These are phyloP conservation scores for Chaetomiaceae sp. DNA, from an alignment of 2,329 filamentous ascomycete genomes.

Conservation along the genomic window DNA sequence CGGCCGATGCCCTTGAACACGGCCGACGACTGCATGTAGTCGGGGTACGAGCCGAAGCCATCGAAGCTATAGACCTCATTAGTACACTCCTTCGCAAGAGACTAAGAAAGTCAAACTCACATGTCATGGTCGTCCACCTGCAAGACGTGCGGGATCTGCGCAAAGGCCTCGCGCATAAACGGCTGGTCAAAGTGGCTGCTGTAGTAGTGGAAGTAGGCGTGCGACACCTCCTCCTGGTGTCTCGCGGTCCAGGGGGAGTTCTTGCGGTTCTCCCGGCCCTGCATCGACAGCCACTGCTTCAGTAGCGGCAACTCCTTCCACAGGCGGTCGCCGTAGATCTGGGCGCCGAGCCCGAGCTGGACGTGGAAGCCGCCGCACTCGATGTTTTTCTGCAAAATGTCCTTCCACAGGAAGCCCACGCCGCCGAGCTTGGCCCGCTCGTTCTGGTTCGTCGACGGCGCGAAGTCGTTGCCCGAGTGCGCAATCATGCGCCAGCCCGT, in stretches of 20 bases:
- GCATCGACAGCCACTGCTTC: slow-evolving; percentile 92
- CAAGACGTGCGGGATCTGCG: slow-evolving; percentile 90
- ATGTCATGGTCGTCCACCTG: slow-evolving; percentile 97
- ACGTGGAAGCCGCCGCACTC: slow-evolving; percentile 95
- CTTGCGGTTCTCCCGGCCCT: slow-evolving; percentile 88
- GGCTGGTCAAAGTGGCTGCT: slow-evolving; percentile 98
- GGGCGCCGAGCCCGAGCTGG: slow-evolving; percentile 85
- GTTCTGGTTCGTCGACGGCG: slow-evolving; percentile 76
- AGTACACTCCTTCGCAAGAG: background rate
- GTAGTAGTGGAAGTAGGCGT: slow-evolving; percentile 99
- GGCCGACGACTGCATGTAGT: slow-evolving; percentile 96
- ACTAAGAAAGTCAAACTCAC: slow-evolving; percentile 50
- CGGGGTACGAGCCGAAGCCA: slow-evolving; percentile 92
- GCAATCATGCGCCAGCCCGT: slow-evolving; percentile 93
- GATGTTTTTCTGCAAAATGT: slow-evolving; percentile 93
- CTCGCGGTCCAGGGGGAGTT: slow-evolving; percentile 87
- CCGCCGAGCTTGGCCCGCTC: slow-evolving; percentile 84
- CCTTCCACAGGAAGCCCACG: slow-evolving; percentile 96
- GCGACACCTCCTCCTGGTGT: slow-evolving; percentile 90
- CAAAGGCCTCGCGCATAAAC: slow-evolving; percentile 89
- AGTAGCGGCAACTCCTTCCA: slow-evolving; percentile 95
- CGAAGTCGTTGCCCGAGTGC: slow-evolving; percentile 95
- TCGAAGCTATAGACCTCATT: slow-evolving; percentile 63
- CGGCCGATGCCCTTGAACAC: slow-evolving; percentile 98
- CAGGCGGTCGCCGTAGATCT: slow-evolving; percentile 90